A percentile compares a stretch with the other conserved stretches of the same genome.
Conservation (phyloP, 371 early-diverging fungal genomes). For the Haplosporangium sp. region DNA sequence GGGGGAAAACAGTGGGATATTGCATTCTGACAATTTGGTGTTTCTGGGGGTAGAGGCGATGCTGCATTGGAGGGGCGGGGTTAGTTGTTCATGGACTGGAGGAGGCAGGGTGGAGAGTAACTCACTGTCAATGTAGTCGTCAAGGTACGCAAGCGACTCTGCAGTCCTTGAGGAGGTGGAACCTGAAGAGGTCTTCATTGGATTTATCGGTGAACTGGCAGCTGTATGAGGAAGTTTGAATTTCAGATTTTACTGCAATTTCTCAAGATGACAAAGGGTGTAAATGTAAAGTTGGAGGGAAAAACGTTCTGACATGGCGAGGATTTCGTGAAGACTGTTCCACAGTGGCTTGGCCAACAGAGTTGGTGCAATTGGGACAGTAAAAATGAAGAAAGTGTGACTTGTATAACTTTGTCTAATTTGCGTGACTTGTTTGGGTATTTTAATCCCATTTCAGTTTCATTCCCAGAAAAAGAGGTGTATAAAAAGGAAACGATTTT, state of each 20-base stretch:
- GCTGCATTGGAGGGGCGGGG: background rate
- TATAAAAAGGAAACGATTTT: background rate
- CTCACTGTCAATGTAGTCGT: slow-evolving; percentile 92
- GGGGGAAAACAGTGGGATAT: background rate
- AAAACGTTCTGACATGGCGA: background rate
- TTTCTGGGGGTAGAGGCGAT: background rate
- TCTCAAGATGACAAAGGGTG: background rate
- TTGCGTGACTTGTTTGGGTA: background rate
- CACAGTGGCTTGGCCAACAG: too few species aligned
- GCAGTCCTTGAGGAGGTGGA: slow-evolving; percentile 39
- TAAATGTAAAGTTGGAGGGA: background rate
- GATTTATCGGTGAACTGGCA: too few species aligned
- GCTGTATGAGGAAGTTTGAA: background rate
- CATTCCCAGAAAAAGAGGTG: background rate
- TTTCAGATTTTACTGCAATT: background rate
- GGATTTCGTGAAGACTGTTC: too few species aligned
- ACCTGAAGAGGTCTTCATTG: slow-evolving; percentile 54
- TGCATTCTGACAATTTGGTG: background rate
- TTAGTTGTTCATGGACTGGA: background rate
- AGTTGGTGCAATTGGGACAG: too few species aligned
- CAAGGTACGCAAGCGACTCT: slow-evolving; percentile 75
- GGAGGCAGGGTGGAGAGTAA: background rate
- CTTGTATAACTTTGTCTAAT: too few species aligned
- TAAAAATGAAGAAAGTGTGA: too few species aligned
- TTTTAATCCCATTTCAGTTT: slow-evolving; percentile 8